phyloP scores from a whole-genome alignment of 2,329 filamentous ascomycete species.

The Pseudofabraea citricarpa region DNA sequence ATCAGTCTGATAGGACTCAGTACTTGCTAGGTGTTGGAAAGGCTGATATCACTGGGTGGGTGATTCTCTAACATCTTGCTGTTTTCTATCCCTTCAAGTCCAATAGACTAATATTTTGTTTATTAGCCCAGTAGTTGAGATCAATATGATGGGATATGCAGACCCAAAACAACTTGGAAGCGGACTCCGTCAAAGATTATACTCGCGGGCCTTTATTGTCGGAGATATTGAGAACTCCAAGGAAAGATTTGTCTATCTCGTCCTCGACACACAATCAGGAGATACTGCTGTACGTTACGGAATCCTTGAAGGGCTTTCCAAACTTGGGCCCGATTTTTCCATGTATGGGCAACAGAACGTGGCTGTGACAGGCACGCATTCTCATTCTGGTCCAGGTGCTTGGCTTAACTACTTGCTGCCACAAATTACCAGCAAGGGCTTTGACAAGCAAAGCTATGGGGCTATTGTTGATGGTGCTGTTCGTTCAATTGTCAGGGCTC shows the following conservation, averaged over 20 bases:
- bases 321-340: conserved; percentile 66
- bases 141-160: conserved; percentile 90
- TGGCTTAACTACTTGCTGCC: conserved; percentile 95
- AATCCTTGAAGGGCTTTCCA: conserved; percentile 70
- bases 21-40: conserved; percentile 67
- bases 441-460: conserved; percentile 79
- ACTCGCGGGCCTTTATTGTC: conserved; percentile 85
- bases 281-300: conserved; percentile 86
- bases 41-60: conserved; percentile 66
- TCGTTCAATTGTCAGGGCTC: conserved; percentile 75
- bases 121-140: conserved; percentile 73
- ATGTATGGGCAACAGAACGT: conserved; percentile 77
- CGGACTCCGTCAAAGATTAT: conserved; percentile 81
- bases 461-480: conserved; percentile 85
- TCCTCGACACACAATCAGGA: conserved; percentile 81
- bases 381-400: conserved; percentile 83
- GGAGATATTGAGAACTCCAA: conserved; percentile 59
- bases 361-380: conserved; percentile 88
- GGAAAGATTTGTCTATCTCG: conserved; percentile 80
- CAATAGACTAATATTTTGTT: conserved; percentile 7
- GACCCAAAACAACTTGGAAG: conserved; percentile 77
- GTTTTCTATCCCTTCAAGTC: too few species aligned
- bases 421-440: conserved; percentile 84
- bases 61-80: conserved; percentile 3
- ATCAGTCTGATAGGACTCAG: conserved; percentile 22